These are phyloP conservation scores for Cajanus cajan DNA, from an alignment of 306 rosid genomes.

Conservation along the genomic window DNA sequence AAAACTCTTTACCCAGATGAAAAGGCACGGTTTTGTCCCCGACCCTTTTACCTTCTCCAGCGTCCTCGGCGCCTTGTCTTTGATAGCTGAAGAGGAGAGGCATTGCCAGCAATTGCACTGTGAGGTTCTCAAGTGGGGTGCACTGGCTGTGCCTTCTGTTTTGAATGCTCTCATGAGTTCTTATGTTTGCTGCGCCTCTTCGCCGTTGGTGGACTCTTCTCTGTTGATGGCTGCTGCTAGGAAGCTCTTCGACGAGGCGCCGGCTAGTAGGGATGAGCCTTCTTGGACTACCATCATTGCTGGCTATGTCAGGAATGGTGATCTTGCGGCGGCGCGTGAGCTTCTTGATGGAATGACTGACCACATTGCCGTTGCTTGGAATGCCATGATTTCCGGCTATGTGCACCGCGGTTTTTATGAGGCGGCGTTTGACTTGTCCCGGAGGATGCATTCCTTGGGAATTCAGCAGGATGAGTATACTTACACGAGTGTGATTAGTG, in stretches of 20 bases:
- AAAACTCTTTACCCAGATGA: conserved; percentile 39
- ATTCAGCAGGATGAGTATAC: conserved; percentile 47
- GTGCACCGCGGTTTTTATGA: conserved; percentile 35
- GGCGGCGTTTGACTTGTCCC: conserved; percentile 41
- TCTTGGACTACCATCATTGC: conserved; percentile 47
- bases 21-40: conserved; percentile 28
- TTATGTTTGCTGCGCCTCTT: conserved; percentile 40
- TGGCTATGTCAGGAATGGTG: conserved; percentile 46
- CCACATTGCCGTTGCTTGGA: conserved; percentile 45
- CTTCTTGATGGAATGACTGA: conserved; percentile 49
- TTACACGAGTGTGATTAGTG: conserved; percentile 49
- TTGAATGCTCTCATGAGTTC: conserved; percentile 35
- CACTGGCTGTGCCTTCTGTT: conserved; percentile 24
- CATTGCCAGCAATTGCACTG: conserved; percentile 41
- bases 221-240: conserved; percentile 45
- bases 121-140: conserved; percentile 37
- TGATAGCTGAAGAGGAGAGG: conserved; percentile 39
- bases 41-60: conserved; percentile 43
- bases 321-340: conserved; percentile 32
- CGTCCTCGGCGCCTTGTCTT: conserved; percentile 1
- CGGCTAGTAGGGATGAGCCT: conserved; percentile 30
- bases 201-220: conserved; percentile 21
- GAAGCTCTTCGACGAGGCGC: conserved; percentile 44
- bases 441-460: conserved; percentile 45
- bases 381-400: conserved; percentile 51